Conservation (phyloP, 2,329 filamentous ascomycete species). For the Parastagonospora nodorum region DNA sequence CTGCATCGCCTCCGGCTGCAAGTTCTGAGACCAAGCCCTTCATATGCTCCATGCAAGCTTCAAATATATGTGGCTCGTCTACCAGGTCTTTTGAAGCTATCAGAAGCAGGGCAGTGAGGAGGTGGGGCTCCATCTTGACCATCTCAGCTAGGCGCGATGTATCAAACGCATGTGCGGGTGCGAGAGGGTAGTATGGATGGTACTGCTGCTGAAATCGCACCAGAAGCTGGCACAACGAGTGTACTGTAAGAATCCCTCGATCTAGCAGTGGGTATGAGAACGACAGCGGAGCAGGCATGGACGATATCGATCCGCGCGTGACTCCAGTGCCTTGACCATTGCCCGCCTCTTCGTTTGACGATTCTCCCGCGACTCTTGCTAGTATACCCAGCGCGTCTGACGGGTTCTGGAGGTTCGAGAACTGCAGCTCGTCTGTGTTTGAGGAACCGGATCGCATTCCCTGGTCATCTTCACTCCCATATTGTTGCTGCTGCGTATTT, state of each 20-base stretch:
- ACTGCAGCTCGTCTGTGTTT: constrained; percentile 40
- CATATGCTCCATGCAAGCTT: constrained; percentile 72
- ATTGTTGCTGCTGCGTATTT: constrained; percentile 21
- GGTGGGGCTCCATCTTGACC: constrained; percentile 66
- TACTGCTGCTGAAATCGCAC: constrained; percentile 67
- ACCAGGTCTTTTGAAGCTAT: constrained; percentile 74
- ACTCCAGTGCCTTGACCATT: constrained; percentile 18
- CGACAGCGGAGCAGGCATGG: constrained; percentile 37
- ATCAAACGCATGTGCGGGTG: constrained; percentile 64
- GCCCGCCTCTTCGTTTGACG: constrained; percentile 29
- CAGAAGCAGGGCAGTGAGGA: constrained; percentile 72
- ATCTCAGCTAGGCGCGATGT: constrained; percentile 59
- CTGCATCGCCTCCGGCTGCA: constrained; percentile 68
- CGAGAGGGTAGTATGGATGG: constrained; percentile 72
- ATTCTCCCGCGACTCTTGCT: constrained; percentile 51
- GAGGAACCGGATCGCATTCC: constrained; percentile 36
- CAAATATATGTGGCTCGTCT: constrained; percentile 66
- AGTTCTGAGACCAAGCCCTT: constrained; percentile 69
- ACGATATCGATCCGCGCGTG: constrained; percentile 9
- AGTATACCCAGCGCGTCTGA: constrained; percentile 56
- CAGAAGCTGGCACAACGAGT: constrained; percentile 59
- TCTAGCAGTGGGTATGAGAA: constrained; percentile 51
- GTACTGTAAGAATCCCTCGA: constrained; percentile 48
- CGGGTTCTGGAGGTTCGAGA: constrained; percentile 55
- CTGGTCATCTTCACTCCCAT: constrained; percentile 24